Evolutionary conservation across 306 rosid species (phyloP), one percentile per base, ranked within the genome.

Genomic region (Vicia sativa): DNA sequence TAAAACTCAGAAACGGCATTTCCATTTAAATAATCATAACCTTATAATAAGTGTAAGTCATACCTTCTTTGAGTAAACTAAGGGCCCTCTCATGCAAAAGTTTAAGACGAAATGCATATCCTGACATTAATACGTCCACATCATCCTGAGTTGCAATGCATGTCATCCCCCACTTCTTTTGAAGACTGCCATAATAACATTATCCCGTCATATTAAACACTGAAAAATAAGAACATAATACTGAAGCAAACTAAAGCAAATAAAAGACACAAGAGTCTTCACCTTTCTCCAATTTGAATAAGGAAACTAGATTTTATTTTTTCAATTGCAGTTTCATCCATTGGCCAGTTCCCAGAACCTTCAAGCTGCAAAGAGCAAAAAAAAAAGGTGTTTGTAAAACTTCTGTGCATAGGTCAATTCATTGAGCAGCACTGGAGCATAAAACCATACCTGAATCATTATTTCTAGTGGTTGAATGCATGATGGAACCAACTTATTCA

Each of bases 301-400:
- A 93, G 97, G 78, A 90, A 93, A 28, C 97, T 89, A 72, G 87
- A 80, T 84, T 93, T 93, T 49, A 93, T 87, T 73, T 88, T 93
- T 70, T 90, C 97, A 63, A 93, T 82, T 0, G 99, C 96, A 5
- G 76, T 70, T 63, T 90, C 99, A 86, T 93, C 96, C 88, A 84
- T 84, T 61, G 99, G 97, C 99, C 99, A 93, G 80, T 86, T 88
- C 68, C 97, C 99, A 54, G 99, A 93, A 71, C 99, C 97, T 83
- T 93, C 97, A 77, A 93, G 76, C 99, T 93, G 80, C 55, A 70
- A 80, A 60, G 50, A 68, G 28, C 14, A 57, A 82, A 71, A 10
- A 69, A 69, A 44, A 26, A 68, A 73, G 15, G 19, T 75, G 59
- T 55, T 44, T 50, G 73, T 64, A 70, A 78, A 57, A 53, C 79